Conservation (phyloP, 192 early-diverging fungal species). For the Podila epigama region DNA sequence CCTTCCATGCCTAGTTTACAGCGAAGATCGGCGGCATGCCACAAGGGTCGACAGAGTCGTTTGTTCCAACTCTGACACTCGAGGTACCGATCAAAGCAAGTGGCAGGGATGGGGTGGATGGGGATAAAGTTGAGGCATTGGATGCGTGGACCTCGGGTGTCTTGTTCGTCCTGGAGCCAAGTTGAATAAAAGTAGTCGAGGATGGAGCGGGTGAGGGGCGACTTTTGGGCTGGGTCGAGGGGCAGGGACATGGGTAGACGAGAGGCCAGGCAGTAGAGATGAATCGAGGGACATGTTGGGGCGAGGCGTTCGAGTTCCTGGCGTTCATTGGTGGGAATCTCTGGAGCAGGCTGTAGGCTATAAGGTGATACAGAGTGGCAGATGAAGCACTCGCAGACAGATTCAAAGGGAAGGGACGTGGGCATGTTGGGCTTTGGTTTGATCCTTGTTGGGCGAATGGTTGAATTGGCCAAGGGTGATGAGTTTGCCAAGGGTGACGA, state of each 20-base stretch:
- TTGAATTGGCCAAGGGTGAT: constrained; percentile 6
- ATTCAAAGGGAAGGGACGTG: constrained; percentile 34
- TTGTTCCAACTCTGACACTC: constrained; percentile 45
- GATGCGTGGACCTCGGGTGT: constrained; percentile 18
- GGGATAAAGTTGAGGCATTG: constrained; percentile 49
- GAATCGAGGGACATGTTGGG: constrained; percentile 41
- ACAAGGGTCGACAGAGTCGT: constrained; percentile 36
- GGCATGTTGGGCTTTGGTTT: constrained; percentile 47
- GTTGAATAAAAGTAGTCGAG: constrained; percentile 48
- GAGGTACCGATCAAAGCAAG: constrained; percentile 40
- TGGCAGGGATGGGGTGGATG: constrained; percentile 42
- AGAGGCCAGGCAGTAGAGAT: constrained; percentile 42
- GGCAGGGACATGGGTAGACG: constrained; percentile 44
- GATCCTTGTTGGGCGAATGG: constrained; percentile 12
- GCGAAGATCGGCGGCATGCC: constrained; percentile 44
- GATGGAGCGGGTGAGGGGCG: constrained; percentile 33
- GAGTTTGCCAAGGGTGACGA: constrained; percentile 27
- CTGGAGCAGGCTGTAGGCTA: constrained; percentile 26
- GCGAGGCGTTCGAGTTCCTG: constrained; percentile 32
- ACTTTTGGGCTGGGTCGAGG: constrained; percentile 30
- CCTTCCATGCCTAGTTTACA: constrained; percentile 43
- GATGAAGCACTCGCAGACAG: constrained; percentile 42
- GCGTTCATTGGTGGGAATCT: constrained; percentile 30
- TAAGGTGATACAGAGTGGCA: constrained; percentile 40
- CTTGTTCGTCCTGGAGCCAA: constrained; percentile 23